A percentile compares a stretch with the other conserved stretches of the same genome.
Evolutionary conservation across 768 basidiomycete genomes (phyloP).

Genomic region (Russula lepida): DNA sequence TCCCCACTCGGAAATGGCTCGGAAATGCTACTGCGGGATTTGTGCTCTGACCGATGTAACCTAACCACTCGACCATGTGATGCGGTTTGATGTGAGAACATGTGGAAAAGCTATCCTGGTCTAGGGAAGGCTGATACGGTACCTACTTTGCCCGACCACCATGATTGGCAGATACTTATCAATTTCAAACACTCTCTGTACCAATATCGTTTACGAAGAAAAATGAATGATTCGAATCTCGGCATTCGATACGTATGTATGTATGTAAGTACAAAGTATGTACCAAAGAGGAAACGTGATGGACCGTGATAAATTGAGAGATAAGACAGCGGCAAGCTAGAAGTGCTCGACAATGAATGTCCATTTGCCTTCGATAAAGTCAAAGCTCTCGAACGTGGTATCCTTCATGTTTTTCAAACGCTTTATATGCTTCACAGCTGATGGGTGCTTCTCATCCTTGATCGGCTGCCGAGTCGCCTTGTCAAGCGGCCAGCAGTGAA

Average conservation of each 20-base stretch:
- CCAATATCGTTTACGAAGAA: not conserved
- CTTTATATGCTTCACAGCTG: slow-evolving; percentile 64
- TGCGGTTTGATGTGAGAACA: not conserved
- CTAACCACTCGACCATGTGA: not conserved
- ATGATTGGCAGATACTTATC: not conserved
- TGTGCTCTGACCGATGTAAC: not conserved
- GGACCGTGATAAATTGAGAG: not conserved
- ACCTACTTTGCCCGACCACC: not conserved
- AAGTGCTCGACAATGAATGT: slow-evolving; percentile 93
- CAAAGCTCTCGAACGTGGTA: slow-evolving; percentile 77
- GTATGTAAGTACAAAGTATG: not conserved
- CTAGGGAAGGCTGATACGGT: not conserved
- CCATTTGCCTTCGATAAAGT: slow-evolving; percentile 79
- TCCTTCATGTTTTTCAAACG: slow-evolving; percentile 77
- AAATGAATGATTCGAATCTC: not conserved
- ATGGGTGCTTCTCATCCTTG: slow-evolving; percentile 69
- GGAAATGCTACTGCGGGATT: too few species aligned
- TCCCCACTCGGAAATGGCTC: not conserved
- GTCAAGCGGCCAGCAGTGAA: slow-evolving; percentile 82
- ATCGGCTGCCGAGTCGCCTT: slow-evolving; percentile 87
- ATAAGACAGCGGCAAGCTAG: slow-evolving; percentile 29
- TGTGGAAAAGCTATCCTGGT: not conserved
- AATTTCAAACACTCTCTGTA: not conserved
- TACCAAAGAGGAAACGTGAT: not conserved
- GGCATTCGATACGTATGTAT: not conserved